phyloP scores from a whole-genome alignment of 768 basidiomycete species.

The Boletus tylopilopsis region DNA sequence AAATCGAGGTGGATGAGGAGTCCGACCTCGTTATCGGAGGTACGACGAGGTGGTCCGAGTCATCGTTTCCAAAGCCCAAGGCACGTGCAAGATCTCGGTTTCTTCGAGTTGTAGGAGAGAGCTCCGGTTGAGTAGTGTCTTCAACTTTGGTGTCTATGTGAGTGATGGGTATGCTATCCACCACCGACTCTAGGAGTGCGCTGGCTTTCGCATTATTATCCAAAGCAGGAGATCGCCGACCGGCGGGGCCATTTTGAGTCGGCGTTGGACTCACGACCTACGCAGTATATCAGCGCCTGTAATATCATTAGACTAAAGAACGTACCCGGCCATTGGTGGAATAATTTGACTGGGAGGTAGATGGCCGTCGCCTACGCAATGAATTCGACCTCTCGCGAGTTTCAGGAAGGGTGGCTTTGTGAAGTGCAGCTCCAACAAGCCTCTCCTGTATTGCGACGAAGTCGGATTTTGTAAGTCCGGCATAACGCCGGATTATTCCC shows the following conservation, averaged over 20 bases:
- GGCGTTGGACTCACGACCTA: slow-evolving; percentile 60
- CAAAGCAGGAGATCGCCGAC: slow-evolving; percentile 31
- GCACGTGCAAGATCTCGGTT: slow-evolving; percentile 76
- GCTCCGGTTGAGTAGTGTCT: slow-evolving; percentile 31
- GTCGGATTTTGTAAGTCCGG: slow-evolving; percentile 68
- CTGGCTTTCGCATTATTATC: slow-evolving; percentile 59
- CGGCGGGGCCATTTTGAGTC: slow-evolving; percentile 29
- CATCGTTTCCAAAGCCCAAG: slow-evolving; percentile 56
- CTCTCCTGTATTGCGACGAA: slow-evolving; percentile 72
- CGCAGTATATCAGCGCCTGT: slow-evolving; percentile 4
- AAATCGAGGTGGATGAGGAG: slow-evolving; percentile 28
- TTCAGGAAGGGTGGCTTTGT: slow-evolving; percentile 55
- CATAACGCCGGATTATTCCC: slow-evolving; percentile 59
- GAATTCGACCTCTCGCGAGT: slow-evolving; percentile 62
- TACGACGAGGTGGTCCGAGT: slow-evolving; percentile 23
- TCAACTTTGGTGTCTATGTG: slow-evolving; percentile 26
- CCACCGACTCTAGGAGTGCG: slow-evolving; percentile 62
- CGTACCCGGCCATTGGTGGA: slow-evolving; percentile 51
- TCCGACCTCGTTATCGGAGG: slow-evolving; percentile 22
- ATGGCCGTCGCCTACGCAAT: slow-evolving; percentile 71
- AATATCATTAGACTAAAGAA: slow-evolving; percentile 1
- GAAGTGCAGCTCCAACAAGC: slow-evolving; percentile 58
- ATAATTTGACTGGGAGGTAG: slow-evolving; percentile 80
- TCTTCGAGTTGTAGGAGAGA: slow-evolving; percentile 53
- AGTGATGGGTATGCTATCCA: slow-evolving; percentile 48